These are phyloP conservation scores for Coemansia sp. DNA, from an alignment of 192 early-diverging fungal genomes.

Conservation along the genomic window DNA sequence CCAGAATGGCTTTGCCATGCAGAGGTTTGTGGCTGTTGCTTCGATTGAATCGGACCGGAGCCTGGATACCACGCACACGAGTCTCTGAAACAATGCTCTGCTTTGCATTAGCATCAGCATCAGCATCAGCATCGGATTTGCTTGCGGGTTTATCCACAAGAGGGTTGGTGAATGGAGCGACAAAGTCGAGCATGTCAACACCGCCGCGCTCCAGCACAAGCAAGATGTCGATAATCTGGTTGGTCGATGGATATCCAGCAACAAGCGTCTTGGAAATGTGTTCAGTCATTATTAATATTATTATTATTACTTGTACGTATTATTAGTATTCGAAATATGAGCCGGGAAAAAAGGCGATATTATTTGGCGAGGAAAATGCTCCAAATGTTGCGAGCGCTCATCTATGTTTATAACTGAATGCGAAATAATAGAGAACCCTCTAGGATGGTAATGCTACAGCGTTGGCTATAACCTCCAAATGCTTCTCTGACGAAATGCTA, in stretches of 20 bases:
- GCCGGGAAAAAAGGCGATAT: no score
- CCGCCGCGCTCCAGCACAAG: slow-evolving; percentile 89
- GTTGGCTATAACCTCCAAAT: background rate
- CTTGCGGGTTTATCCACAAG: slow-evolving; percentile 95
- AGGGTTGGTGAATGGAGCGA: slow-evolving; percentile 95
- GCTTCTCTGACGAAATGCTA: background rate
- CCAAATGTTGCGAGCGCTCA: background rate
- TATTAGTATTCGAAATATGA: background rate
- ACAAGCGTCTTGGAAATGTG: slow-evolving; percentile 58
- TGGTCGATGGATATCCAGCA: slow-evolving; percentile 83
- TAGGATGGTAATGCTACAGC: background rate
- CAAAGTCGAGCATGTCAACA: slow-evolving; percentile 92
- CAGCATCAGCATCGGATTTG: slow-evolving; percentile 76
- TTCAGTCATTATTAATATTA: slow-evolving; percentile 13
- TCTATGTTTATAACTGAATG: background rate
- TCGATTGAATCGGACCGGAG: slow-evolving; percentile 94
- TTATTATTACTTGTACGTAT: background rate
- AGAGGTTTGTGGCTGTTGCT: slow-evolving; percentile 99
- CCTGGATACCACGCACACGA: slow-evolving; percentile 74
- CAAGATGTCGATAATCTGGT: slow-evolving; percentile 79
- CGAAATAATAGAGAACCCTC: no score
- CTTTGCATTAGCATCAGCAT: slow-evolving; percentile 76
- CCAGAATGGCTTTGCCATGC: slow-evolving; percentile 86
- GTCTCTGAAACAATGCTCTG: slow-evolving; percentile 78
- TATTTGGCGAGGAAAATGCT: background rate